A percentile compares a stretch with the other conserved stretches of the same genome.
phyloP scores from a whole-genome alignment of 75 land plant genomes.

The Pinus taeda region DNA sequence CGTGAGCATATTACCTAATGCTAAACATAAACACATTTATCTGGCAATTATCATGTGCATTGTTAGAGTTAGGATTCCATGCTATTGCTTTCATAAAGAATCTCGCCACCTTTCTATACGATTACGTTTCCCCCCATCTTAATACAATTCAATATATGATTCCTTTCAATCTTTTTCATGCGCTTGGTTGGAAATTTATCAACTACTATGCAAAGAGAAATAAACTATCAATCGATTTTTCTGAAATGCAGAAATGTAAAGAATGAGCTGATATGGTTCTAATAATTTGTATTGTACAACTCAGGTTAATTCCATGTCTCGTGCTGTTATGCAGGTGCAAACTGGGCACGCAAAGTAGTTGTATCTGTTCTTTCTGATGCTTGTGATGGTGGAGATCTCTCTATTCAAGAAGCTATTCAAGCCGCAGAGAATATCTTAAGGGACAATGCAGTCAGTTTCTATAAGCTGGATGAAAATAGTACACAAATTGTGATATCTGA shows the following conservation, averaged over 20 bases:
- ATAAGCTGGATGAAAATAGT: constrained; percentile 39
- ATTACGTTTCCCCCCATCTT: background rate
- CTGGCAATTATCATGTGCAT: background rate
- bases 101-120: background rate
- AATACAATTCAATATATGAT: background rate
- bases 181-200: background rate
- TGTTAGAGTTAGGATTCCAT: background rate
- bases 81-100: background rate
- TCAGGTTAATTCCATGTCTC: background rate
- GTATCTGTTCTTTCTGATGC: constrained; percentile 66
- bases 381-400: constrained; percentile 81
- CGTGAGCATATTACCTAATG: background rate
- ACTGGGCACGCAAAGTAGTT: constrained; percentile 69
- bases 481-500: background rate
- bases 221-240: background rate
- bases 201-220: background rate
- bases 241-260: background rate
- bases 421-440: constrained; percentile 67
- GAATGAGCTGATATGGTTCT: background rate
- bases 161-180: background rate
- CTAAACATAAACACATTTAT: background rate
- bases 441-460: constrained; percentile 61
- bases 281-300: background rate
- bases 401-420: constrained; percentile 66
- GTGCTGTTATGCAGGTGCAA: constrained; percentile 58